Evolutionary conservation across 305 asterid genomes (phyloP).

Genomic region (Solanum hybrid): DNA sequence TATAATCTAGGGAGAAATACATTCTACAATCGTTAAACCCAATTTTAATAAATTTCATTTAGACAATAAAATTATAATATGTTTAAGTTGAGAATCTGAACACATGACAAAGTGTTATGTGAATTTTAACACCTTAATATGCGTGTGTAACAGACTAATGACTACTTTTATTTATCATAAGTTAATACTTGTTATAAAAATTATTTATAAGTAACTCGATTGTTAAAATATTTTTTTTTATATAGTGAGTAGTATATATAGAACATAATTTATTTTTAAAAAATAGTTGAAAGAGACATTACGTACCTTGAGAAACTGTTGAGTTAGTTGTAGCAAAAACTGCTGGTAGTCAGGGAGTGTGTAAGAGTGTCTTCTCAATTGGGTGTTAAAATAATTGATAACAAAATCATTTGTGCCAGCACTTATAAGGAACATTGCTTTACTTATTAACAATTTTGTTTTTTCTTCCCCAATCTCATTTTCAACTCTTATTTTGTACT

Average conservation of each 20-base stretch:
- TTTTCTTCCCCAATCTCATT: constrained; percentile 23
- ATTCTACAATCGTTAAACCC: too few species aligned
- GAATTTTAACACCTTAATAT: too few species aligned
- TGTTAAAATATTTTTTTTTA: neutral
- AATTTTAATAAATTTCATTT: too few species aligned
- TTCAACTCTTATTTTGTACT: constrained; percentile 27
- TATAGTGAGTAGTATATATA: neutral
- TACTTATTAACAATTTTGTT: constrained; percentile 16
- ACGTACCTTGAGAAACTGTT: neutral
- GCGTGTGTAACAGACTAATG: neutral
- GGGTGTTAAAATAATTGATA: constrained; percentile 18
- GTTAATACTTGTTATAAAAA: neutral
- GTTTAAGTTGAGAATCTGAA: neutral
- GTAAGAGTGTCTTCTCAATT: constrained; percentile 16
- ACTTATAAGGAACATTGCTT: constrained; percentile 27
- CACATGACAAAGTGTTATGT: neutral
- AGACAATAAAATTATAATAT: neutral
- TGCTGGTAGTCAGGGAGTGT: constrained; percentile 1
- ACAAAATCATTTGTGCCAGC: constrained; percentile 45
- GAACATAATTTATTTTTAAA: neutral
- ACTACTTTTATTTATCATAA: neutral
- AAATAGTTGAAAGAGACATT: neutral
- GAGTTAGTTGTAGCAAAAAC: neutral
- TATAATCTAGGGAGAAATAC: neutral
- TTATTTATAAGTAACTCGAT: too few species aligned